A percentile compares a stretch with the other conserved stretches of the same genome.
These are phyloP conservation scores for Aspergillus brunneoviolaceus DNA, from an alignment of 2,329 filamentous ascomycete species.

Conservation along the genomic window DNA sequence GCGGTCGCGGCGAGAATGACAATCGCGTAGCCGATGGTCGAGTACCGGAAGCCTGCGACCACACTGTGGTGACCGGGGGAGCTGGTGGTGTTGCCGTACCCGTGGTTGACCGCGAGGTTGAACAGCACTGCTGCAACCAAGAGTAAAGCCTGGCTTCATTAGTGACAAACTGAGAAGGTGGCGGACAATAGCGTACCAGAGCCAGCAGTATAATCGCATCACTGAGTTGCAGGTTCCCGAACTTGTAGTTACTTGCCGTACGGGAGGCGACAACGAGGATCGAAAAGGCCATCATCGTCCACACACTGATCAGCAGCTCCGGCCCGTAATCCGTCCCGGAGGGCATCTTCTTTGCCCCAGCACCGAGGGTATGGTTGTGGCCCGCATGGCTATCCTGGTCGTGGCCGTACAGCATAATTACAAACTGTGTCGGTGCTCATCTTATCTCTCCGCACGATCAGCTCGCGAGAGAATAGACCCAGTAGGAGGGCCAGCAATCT, in stretches of 20 bases:
- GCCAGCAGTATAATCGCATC: background rate
- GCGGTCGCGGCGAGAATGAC: background rate
- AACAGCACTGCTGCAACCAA: background rate
- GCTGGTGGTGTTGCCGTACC: background rate
- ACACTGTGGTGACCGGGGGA: background rate
- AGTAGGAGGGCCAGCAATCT: background rate
- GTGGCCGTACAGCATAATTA: background rate
- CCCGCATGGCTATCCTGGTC: background rate
- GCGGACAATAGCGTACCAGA: background rate
- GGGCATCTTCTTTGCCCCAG: background rate
- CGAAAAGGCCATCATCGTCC: conserved; percentile 2
- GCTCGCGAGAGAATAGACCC: background rate
- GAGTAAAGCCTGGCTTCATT: background rate
- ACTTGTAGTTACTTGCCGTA: background rate
- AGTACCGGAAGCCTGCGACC: background rate
- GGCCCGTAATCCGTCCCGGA: background rate
- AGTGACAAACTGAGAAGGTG: background rate
- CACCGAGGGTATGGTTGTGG: background rate
- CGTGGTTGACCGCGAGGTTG: background rate
- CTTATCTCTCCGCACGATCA: background rate
- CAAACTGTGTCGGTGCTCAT: background rate
- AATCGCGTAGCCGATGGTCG: background rate
- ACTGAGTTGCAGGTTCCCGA: background rate
- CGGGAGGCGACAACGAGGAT: background rate
- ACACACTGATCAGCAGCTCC: background rate